These are phyloP conservation scores for Yamadazyma paraphyllophila DNA, from an alignment of 805 yeast species.

Conservation along the genomic window DNA sequence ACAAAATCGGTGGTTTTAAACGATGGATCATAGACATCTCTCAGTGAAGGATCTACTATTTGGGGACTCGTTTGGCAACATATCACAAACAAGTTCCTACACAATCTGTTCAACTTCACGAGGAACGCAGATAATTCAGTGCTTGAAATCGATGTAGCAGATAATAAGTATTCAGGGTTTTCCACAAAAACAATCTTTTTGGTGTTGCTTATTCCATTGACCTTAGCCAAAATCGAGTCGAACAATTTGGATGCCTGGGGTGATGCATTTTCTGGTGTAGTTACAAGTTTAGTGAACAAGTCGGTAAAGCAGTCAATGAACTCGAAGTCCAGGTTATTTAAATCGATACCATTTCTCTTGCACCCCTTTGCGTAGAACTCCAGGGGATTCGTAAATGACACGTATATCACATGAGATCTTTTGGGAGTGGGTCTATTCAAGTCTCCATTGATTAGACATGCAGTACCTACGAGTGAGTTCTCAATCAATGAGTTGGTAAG, in stretches of 20 bases:
- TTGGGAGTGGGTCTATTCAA: slow-evolving; percentile 16
- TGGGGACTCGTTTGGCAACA: slow-evolving; percentile 37
- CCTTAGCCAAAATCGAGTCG: slow-evolving; percentile 12
- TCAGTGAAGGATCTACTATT: slow-evolving; percentile 24
- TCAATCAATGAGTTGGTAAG: slow-evolving; percentile 55
- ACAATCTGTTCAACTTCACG: slow-evolving; percentile 28
- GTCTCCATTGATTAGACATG: slow-evolving; percentile 37
- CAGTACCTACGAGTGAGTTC: slow-evolving; percentile 47
- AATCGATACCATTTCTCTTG: slow-evolving; percentile 40
- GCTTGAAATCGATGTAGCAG: slow-evolving; percentile 38
- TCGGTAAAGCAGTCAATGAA: slow-evolving; percentile 48
- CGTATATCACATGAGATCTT: slow-evolving; percentile 31
- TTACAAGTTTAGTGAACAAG: slow-evolving; percentile 37
- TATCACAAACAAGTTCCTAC: slow-evolving; percentile 36
- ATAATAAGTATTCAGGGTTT: slow-evolving; percentile 45
- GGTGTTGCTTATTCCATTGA: slow-evolving; percentile 7
- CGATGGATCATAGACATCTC: slow-evolving; percentile 24
- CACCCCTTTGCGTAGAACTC: slow-evolving; percentile 35
- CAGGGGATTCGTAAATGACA: slow-evolving; percentile 33
- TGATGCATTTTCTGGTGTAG: slow-evolving; percentile 19
- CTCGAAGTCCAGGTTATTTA: slow-evolving; percentile 26
- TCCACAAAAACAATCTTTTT: slow-evolving; percentile 41
- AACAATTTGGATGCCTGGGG: slow-evolving; percentile 19
- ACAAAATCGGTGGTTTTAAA: slow-evolving; percentile 49
- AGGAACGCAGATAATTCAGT: slow-evolving; percentile 34